A percentile compares a stretch with the other conserved stretches of the same genome.
Evolutionary conservation across 805 yeast genomes (phyloP).

Genomic region (Cyberlindnera petersonii): DNA sequence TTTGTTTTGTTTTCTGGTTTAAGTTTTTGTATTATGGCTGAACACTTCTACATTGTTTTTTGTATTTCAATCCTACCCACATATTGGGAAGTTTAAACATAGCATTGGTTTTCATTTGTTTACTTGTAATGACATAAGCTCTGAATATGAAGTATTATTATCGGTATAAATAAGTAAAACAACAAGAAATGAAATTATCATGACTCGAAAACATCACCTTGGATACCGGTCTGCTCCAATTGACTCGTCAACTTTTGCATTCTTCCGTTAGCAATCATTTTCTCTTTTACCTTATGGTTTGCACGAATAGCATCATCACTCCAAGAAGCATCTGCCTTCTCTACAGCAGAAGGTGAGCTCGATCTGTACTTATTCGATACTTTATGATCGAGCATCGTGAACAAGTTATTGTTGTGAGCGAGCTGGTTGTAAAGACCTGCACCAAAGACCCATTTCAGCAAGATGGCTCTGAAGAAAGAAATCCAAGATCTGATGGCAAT

Average conservation of each 20-base stretch:
- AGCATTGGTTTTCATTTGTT: too few relatives aligned
- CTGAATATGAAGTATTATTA: background rate
- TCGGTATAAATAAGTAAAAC: background rate
- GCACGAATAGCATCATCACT: constrained; percentile 13
- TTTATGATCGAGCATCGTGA: constrained; percentile 21
- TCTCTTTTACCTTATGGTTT: constrained; percentile 18
- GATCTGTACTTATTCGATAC: constrained; percentile 13
- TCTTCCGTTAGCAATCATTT: constrained; percentile 23
- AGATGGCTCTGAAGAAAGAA: constrained; percentile 27
- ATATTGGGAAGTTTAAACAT: too few relatives aligned
- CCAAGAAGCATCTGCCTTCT: constrained; percentile 14
- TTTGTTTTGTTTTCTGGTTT: too few relatives aligned
- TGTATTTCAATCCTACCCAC: too few relatives aligned
- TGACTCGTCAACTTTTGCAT: constrained; percentile 18
- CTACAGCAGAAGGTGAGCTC: constrained; percentile 11
- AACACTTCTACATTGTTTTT: too few relatives aligned
- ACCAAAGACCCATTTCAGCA: constrained; percentile 26
- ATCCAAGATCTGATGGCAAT: constrained; percentile 29
- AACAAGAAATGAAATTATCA: background rate
- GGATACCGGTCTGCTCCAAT: constrained; percentile 24
- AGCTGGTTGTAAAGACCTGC: constrained; percentile 27
- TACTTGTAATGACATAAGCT: too few relatives aligned
- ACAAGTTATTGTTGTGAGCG: constrained; percentile 22
- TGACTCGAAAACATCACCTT: constrained; percentile 1
- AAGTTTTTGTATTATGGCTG: too few relatives aligned